Evolutionary conservation across 495 filamentous ascomycete species (phyloP).

Genomic region (Tuber aestivum): DNA sequence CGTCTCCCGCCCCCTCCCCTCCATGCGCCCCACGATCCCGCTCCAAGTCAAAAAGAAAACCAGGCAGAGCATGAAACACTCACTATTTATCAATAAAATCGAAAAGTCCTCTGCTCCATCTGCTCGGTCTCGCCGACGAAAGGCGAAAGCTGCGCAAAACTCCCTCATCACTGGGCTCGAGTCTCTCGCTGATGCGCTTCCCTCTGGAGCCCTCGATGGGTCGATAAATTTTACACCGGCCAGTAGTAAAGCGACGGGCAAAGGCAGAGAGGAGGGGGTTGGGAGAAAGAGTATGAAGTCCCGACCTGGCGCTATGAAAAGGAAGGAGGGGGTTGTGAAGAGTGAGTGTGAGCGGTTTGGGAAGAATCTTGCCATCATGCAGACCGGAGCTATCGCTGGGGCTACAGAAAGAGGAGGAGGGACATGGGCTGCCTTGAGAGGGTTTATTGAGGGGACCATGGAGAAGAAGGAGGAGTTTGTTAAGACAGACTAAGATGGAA

Average conservation of each 20-base stretch:
- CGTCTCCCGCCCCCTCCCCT: constrained; percentile 8
- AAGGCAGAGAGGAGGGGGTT: constrained; percentile 35
- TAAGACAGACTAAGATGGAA: neutral
- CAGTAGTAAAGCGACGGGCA: constrained; percentile 43
- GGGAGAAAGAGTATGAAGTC: constrained; percentile 64
- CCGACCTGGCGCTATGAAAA: constrained; percentile 72
- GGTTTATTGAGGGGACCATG: constrained; percentile 45
- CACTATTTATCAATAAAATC: constrained; percentile 66
- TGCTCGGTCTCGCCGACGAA: constrained; percentile 42
- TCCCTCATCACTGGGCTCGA: constrained; percentile 73
- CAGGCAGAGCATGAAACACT: constrained; percentile 70
- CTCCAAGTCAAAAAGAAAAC: constrained; percentile 57
- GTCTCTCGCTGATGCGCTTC: constrained; percentile 70
- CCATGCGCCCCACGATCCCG: constrained; percentile 12
- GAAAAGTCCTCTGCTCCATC: constrained; percentile 52
- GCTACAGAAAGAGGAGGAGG: neutral
- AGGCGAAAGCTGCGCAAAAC: constrained; percentile 63
- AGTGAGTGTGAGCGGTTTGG: constrained; percentile 76
- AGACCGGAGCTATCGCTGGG: constrained; percentile 45
- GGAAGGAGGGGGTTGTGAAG: constrained; percentile 69
- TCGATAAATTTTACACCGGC: constrained; percentile 42
- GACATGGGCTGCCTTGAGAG: constrained; percentile 43
- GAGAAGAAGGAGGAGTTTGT: constrained; percentile 44
- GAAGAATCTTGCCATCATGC: constrained; percentile 66
- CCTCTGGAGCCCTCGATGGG: constrained; percentile 46